Conservation (phyloP, 129 eudicot genomes). For the Smallanthus sonchifolius region DNA sequence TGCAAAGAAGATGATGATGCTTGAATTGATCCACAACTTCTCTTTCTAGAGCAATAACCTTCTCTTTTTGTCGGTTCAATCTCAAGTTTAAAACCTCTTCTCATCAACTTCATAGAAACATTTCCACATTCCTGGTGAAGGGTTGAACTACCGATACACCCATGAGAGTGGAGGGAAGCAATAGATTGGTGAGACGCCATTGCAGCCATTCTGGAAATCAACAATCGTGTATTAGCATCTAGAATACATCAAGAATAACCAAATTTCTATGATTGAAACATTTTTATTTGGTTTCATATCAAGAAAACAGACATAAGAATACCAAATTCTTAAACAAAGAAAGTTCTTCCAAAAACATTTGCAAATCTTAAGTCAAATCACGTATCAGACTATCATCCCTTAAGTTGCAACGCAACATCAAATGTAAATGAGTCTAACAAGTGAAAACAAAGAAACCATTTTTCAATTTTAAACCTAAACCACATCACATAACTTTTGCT, state of each 20-base stretch:
- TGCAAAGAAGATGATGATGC: slow-evolving; percentile 58
- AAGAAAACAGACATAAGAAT: not conserved
- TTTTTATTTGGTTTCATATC: not conserved
- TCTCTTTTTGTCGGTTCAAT: slow-evolving; percentile 30
- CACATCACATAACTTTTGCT: not conserved
- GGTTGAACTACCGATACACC: slow-evolving; percentile 41
- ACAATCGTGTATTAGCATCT: slow-evolving; percentile 6
- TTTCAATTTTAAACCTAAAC: not conserved
- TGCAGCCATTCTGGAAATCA: slow-evolving; percentile 63
- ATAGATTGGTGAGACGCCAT: slow-evolving; percentile 52
- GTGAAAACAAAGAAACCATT: not conserved
- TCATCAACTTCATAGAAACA: slow-evolving; percentile 37
- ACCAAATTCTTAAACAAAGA: not conserved
- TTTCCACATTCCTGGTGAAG: slow-evolving; percentile 39
- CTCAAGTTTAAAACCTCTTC: slow-evolving; percentile 38
- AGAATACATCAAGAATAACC: not conserved
- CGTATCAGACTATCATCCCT: not conserved
- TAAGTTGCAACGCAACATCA: not conserved
- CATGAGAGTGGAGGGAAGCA: slow-evolving; percentile 45
- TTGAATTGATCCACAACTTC: slow-evolving; percentile 43
- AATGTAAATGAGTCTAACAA: not conserved
- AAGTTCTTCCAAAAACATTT: not conserved
- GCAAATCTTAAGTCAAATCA: not conserved
- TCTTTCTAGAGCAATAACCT: slow-evolving; percentile 33
- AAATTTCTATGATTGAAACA: not conserved